Evolutionary conservation across 1,139 yeast genomes (phyloP), one percentile per base, ranked within the genome.

Genomic region (Kodamaea arcana): DNA sequence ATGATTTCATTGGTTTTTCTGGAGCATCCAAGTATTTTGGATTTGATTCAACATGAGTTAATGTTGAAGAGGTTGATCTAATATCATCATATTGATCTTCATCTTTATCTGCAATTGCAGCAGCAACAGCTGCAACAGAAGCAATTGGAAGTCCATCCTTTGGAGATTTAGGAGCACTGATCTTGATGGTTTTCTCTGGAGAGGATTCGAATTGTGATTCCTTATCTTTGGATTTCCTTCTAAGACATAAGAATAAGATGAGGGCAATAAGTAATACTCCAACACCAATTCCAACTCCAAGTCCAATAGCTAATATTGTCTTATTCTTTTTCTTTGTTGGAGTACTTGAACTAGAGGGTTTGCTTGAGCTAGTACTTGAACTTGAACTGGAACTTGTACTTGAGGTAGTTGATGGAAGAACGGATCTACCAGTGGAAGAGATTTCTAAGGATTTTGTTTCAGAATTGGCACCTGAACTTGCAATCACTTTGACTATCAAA

Each of bases 241-340:
- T 37, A 43, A 85, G 76, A 51, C 85, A 78, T 54, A 79, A 73
- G 51, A 77, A 62, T 22, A 83, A 47, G 9, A 87, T 35, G 1
- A 83, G 37, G 2, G 71, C 63, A 0, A 75, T 52, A 2, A 75
- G 51, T 8, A 85, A 48, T 0, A 75, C 63, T 16, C 68, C 69
- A 0, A 75, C 57, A 1, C 95, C 95, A 33, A 90, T 72, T 4
- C 83, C 85, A n/a, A 84, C 92, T 35, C 96, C 97, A 42, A 90
- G 74, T 1, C 88, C 94, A 51, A 90, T 83, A 0, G 95, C 95
- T 15, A 86, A 65, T 33, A 60, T 64, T 30, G 45, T 59, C 12
- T 32, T 46, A 30, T 40, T 31, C 20, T 41, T 39, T 24, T 27
- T 38, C 9, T 64, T 35, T 8, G 17, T 13, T 1, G 60, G 16